Percentiles rank a stretch among this genome's conserved stretches.
Conservation (phyloP, 805 yeast species). For the Myxozyma sirexii region DNA sequence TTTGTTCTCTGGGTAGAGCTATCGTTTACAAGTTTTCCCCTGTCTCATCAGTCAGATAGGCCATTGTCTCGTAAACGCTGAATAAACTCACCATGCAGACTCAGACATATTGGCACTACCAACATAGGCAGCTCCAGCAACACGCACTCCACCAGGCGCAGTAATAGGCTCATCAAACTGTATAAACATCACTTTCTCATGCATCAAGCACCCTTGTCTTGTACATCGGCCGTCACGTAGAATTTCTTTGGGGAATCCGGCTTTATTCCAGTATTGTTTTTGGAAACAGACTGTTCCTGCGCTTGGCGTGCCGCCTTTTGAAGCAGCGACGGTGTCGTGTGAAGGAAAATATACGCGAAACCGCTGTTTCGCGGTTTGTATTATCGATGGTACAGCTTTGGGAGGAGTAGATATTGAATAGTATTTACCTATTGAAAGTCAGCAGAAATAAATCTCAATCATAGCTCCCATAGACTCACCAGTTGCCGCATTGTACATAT, state of each 20-base stretch:
- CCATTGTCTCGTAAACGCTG: no score
- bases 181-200: slow-evolving; percentile 31
- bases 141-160: slow-evolving; percentile 5
- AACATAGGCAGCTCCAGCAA: slow-evolving; percentile 22
- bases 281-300: slow-evolving; percentile 33
- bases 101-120: slow-evolving; percentile 35
- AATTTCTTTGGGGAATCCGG: slow-evolving; percentile 26
- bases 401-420: slow-evolving; percentile 1
- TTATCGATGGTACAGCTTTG: not conserved
- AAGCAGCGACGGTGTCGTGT: slow-evolving; percentile 28
- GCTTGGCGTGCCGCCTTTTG: slow-evolving; percentile 22
- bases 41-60: no score
- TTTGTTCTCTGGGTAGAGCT: slow-evolving; percentile 9
- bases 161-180: slow-evolving; percentile 12
- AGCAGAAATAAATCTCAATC: no score
- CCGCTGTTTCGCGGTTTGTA: slow-evolving; percentile 5
- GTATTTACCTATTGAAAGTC: slow-evolving; percentile 1
- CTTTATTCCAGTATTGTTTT: slow-evolving; percentile 21
- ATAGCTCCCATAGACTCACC: slow-evolving; percentile 18
- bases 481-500: slow-evolving; percentile 23
- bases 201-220: slow-evolving; percentile 30
- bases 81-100: slow-evolving; percentile 28
- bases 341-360: slow-evolving; percentile 32
- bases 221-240: slow-evolving; percentile 28
- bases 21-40: slow-evolving; percentile 32